Evolutionary conservation across 257 asterid genomes (phyloP), one percentile per base, ranked within the genome.

Genomic region (Fraxinus americana): DNA sequence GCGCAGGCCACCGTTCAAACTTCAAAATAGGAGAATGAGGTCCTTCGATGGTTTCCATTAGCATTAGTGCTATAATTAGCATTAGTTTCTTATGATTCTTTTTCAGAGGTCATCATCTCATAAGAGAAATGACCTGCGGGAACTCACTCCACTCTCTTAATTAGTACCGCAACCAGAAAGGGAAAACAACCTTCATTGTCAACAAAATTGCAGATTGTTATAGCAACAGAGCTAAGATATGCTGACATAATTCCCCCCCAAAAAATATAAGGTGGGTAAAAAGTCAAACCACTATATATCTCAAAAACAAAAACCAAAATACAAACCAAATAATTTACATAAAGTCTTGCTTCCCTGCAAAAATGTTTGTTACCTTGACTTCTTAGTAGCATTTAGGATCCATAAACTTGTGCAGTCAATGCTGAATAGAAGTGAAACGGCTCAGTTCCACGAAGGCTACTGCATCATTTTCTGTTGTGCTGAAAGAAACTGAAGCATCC

Each of bases 401-500:
- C 21, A 52, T 19, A 52, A 16, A 52, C 23, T 52, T 5, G 61
- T 16, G 61, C 80, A 21, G 72, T 73, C 48, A 87, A 75, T 90
- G 91, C 89, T 79, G 90, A 35, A 87, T 87, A 29, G 86, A 90
- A 79, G 91, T 84, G 86, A 94, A 94, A n/a, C 91, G 88, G 85
- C 94, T 91, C 78, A 94, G 86, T 77, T 94, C 97, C 94, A 94
- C 98, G 84, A 87, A 94, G 61, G 86, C 88, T 73, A 82, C 93
- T 0, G 91, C 96, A 27, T 81, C 95, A 14, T 52, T 68, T 80
- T 52, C 61, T 17, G 61, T 52, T 52, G 61, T 17, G 9, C 23
- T 3, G 23, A 52, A 52, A 14, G 61, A 16, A 14, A 52, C 7
- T 16, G 61, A 17, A 14, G 61, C 61, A 52, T 52, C 21, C 23